Evolutionary conservation across 164 flowering plant species (phyloP), one percentile per base, ranked within the genome.

Genomic region (Aristolochia contorta): DNA sequence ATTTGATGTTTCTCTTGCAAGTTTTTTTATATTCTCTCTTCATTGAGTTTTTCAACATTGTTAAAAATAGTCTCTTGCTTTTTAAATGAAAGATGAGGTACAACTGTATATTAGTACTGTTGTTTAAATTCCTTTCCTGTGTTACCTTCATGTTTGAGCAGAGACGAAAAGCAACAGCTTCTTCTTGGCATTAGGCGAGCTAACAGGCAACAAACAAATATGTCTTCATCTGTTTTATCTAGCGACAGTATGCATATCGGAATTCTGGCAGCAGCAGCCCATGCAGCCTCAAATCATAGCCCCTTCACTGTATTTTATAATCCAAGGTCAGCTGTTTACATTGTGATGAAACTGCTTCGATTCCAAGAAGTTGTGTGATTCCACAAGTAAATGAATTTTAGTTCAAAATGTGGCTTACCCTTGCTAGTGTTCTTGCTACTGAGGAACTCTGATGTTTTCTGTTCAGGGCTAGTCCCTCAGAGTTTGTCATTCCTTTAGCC

Each of bases 241-340:
- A 93, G 97, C 58, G 99, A 93, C 66, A 88, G 99, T 69, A 93
- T 93, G 99, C 99, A 90, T 58, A 93, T 93, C 18, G 99, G 99
- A n/a, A 82, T 93, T 59, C 82, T 93, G 13, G 99, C 97, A 20
- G 97, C 97, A 21, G 99, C 99, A 22, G 99, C 99, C 37, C 97
- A 93, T 77, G 99, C 99, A 60, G 90, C 92, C 56, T 85, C 94
- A 65, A 90, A 90, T 71, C 84, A 83, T 49, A 88, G 97, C 71
- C 96, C 94, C 48, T 93, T 93, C 65, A 88, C 86, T 22, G 80
- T 93, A 20, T 93, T 86, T 47, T 90, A 83, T 69, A 90, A 90
- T 68, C 99, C 97, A 50, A 90, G 99, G 97, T 61, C 53, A 24
- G 55, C 30, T 45, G 22, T 30, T 56, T 56, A 49, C 53, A 20